Evolutionary conservation across 441 rosid genomes (phyloP), one percentile per base, ranked within the genome.

Genomic region (Eruca vesicaria): DNA sequence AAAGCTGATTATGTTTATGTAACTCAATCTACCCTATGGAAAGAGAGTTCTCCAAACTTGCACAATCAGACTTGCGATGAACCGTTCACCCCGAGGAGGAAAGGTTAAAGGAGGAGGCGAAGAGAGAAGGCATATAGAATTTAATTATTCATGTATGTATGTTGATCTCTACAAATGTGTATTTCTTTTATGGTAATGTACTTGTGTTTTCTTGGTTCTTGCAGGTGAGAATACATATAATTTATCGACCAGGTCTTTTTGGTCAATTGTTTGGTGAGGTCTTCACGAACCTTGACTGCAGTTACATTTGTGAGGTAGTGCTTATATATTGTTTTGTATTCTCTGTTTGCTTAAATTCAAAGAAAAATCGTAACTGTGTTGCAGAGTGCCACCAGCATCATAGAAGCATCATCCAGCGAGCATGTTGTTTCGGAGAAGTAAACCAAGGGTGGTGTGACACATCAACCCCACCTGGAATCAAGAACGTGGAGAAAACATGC

Each of bases 41-140:
- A 84, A 76, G 33, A 5, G 97, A 91, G 75, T 95, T 95, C 77
- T 76, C 78, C 70, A 87, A 88, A 84, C 97, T 87, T 76, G 93
- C 97, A 69, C 88, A 79, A 62, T 93, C 98, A 53, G 79, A 86
- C 55, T 75, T 61, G 20, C 89, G 97, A 21, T 95, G 99, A 98
- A 91, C 92, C 0, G 66, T 93, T 81, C 98, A 93, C 84, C 98
- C 97, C 2, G 89, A 85, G 82, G 99, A 95, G 84, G 98, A 95
- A 84, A 88, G 81, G 81, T 74, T 91, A 74, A 95, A 85, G 88
- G 81, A 88, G 89, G 90, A 80, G 96, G 97, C 63, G n/a, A n/a
- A 95, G 86, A 89, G 81, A 88, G 89, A 91, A 80, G 96, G 97
- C 63, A 62, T 95, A 57, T 93, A 97, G 98, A 95, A 95, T 83